Evolutionary conservation across 441 rosid species (phyloP).

Genomic region (Omphalea diandra): DNA sequence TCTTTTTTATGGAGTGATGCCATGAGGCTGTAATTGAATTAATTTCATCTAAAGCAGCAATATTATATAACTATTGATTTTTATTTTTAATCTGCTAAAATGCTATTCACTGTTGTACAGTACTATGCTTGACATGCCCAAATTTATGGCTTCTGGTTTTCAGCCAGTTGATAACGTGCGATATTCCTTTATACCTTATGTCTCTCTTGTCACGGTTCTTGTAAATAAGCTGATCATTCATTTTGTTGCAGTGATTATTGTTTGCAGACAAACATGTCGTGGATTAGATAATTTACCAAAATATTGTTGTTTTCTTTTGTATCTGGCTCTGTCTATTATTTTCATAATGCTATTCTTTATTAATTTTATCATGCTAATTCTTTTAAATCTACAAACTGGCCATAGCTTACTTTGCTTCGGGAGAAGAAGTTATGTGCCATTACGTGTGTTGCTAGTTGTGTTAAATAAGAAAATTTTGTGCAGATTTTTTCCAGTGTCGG

Average conservation of each 20-base stretch:
- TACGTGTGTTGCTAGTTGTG: slow-evolving; percentile 3
- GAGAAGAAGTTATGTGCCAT: background rate
- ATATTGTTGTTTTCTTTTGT: background rate
- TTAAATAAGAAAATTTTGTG: slow-evolving; percentile 4
- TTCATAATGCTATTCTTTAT: background rate
- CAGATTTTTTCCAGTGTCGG: background rate
- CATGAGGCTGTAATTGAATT: background rate
- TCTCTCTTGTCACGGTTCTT: background rate
- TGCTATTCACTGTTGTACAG: background rate
- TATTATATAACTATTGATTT: background rate
- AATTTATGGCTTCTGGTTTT: slow-evolving; percentile 10
- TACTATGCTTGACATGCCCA: background rate
- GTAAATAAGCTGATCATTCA: background rate
- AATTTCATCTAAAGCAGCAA: too few species aligned
- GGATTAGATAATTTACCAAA: background rate
- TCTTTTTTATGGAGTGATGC: background rate
- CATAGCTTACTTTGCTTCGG: background rate
- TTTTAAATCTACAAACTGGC: slow-evolving; percentile 3
- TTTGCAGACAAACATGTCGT: background rate
- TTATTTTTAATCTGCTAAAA: background rate
- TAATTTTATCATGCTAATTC: background rate
- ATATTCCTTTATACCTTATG: background rate
- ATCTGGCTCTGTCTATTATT: too few species aligned
- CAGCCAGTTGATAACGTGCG: slow-evolving; percentile 3
- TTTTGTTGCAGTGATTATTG: background rate